Base-by-base conservation (phyloP, 108 stramenopile genomes). In the Nitzschia putrida region DNA sequence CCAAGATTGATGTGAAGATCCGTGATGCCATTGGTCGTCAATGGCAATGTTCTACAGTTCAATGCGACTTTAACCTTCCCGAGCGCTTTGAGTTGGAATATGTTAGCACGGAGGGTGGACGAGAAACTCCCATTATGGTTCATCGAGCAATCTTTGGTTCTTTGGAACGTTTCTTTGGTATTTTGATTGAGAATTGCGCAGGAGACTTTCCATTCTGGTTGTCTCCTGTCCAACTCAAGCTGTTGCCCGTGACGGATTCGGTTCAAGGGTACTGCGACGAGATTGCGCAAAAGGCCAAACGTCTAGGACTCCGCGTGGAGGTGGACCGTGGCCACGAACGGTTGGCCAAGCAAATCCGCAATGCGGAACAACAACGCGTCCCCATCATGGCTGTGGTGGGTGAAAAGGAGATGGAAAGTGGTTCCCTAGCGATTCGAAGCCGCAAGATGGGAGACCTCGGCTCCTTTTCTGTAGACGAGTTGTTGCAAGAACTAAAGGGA, bases 71-170 rank as follows among this genome's bases (percentile, higher is more conserved):
- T 82, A 98, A 98, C 78, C 81, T 98, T 14, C 98, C 98, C 38
- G 96, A 98, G 38, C 86, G 98, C n/a, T 98, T 98, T 72, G 95
- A 85, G 55, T 85, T 97, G 71, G 92, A 93, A 67, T 97, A 95
- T 66, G 80, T 81, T 11, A 84, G 80, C 66, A 82, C 88, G n/a
- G 88, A 88, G 39, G 89, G 87, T n/a, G 83, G 80, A 18, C 63
- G 80, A 49, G 88, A 95, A 79, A 82, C 78, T 26, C 92, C 92
- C 53, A 92, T 94, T 81, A 94, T 94, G 97, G 90, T 98, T 54
- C 96, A 98, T 73, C 90, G 97, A 39, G 98, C 98, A 41, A 98
- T 98, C 71, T 97, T 98, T 81, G 98, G 98, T n/a, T 95, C 94
- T 14, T 73, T 98, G 43, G 98, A 98, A 77, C 91, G 98, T 12